Evolutionary conservation across 2,329 filamentous ascomycete species (phyloP).

Genomic region (Epichloe amarillans): DNA sequence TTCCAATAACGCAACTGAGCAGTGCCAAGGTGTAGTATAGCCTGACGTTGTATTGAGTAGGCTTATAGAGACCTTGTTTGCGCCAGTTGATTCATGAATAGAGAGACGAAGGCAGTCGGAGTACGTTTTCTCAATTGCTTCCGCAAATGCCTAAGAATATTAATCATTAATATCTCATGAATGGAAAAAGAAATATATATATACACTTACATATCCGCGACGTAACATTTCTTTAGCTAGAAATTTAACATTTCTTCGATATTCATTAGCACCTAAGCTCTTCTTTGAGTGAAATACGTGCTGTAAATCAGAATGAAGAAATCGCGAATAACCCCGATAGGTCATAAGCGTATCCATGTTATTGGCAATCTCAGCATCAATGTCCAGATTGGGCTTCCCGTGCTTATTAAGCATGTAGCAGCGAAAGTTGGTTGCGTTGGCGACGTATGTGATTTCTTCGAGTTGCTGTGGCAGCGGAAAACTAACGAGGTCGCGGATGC

Average conservation of each 20-base stretch:
- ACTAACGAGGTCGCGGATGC: conserved; percentile 19
- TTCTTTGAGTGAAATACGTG: conserved; percentile 14
- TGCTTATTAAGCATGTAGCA: conserved; percentile 14
- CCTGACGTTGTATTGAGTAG: conserved; percentile 17
- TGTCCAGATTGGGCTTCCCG: conserved; percentile 13
- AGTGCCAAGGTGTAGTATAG: conserved; percentile 21
- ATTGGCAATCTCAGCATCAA: conserved; percentile 16
- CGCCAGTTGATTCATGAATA: conserved; percentile 17
- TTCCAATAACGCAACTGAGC: conserved; percentile 9
- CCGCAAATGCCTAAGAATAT: conserved; percentile 15
- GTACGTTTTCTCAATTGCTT: conserved; percentile 14
- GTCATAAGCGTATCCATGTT: conserved; percentile 17
- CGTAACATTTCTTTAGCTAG: conserved; percentile 20
- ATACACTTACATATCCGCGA: conserved; percentile 15
- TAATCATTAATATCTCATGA: neutral
- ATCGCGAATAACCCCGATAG: conserved; percentile 17
- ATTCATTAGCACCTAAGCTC: conserved; percentile 10
- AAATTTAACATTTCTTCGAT: conserved; percentile 14
- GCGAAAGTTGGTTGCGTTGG: conserved; percentile 18
- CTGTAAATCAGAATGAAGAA: conserved; percentile 17
- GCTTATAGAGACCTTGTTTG: conserved; percentile 16
- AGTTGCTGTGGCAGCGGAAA: conserved; percentile 24
- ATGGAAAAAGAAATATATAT: neutral
- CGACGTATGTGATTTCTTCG: conserved; percentile 26
- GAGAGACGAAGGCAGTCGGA: conserved; percentile 16